Evolutionary conservation across 164 flowering plant genomes (phyloP).

Genomic region (Vitis cinerea): DNA sequence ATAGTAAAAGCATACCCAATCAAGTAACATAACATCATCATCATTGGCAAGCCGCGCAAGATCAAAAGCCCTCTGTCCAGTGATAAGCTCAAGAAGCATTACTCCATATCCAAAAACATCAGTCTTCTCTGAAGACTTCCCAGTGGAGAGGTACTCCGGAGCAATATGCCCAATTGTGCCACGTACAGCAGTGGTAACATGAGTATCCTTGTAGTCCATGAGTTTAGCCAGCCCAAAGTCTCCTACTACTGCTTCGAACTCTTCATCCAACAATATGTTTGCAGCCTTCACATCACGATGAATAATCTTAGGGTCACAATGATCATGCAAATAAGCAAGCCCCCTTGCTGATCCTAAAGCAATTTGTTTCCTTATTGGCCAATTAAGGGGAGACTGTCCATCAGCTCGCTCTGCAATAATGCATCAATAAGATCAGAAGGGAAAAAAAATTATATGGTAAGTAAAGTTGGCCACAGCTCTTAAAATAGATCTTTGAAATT

Average conservation of each 20-base stretch:
- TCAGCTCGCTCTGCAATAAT: conserved; percentile 40
- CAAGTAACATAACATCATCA: conserved; percentile 70
- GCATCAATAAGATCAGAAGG: conserved; percentile 1
- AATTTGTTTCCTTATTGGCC: conserved; percentile 48
- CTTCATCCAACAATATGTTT: conserved; percentile 59
- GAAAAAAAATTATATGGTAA: neutral
- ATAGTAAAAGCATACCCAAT: conserved; percentile 42
- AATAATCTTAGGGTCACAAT: conserved; percentile 61
- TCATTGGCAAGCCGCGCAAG: conserved; percentile 71
- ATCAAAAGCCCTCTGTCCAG: conserved; percentile 68
- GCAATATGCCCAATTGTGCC: conserved; percentile 71
- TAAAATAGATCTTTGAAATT: neutral
- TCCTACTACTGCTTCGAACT: conserved; percentile 67
- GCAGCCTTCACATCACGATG: conserved; percentile 73
- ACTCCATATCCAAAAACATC: conserved; percentile 66
- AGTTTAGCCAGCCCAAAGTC: conserved; percentile 68
- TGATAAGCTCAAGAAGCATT: conserved; percentile 66
- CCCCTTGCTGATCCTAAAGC: conserved; percentile 68
- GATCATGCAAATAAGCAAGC: conserved; percentile 60
- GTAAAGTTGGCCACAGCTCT: neutral
- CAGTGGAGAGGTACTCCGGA: conserved; percentile 63
- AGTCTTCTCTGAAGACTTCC: conserved; percentile 62
- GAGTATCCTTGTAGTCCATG: conserved; percentile 71
- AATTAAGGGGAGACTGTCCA: conserved; percentile 46
- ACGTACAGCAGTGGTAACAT: conserved; percentile 65